These are phyloP conservation scores for Globisporangium okanoganense DNA, from an alignment of 352 stramenopile genomes.

Conservation along the genomic window DNA sequence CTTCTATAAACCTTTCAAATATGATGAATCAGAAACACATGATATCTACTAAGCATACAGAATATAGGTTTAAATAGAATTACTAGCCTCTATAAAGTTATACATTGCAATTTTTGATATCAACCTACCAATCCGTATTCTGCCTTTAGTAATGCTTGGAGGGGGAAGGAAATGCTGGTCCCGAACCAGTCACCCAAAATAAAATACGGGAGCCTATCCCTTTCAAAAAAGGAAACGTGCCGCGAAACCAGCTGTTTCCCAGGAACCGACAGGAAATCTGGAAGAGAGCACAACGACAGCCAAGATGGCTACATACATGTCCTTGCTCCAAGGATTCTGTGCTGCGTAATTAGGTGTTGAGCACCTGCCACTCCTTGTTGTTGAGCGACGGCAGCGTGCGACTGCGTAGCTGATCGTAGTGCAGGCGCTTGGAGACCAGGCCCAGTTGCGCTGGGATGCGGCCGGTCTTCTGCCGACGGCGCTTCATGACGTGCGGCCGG, in stretches of 20 bases:
- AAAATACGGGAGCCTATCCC: neutral
- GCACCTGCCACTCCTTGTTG: slow-evolving; percentile 53
- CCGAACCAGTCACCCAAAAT: neutral
- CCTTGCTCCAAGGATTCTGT: neutral
- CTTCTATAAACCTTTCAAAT: neutral
- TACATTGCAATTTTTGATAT: neutral
- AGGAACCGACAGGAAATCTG: slow-evolving; percentile 1
- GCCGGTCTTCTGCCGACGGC: slow-evolving; percentile 17
- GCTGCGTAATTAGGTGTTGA: slow-evolving; percentile 22
- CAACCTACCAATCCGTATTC: neutral
- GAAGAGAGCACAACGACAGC: neutral
- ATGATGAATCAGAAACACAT: neutral
- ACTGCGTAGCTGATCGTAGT: slow-evolving; percentile 54
- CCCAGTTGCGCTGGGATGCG: slow-evolving; percentile 38
- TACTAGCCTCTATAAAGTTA: neutral
- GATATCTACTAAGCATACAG: neutral
- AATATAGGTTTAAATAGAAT: neutral
- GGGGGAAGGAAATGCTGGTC: neutral
- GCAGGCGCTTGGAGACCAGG: slow-evolving; percentile 51
- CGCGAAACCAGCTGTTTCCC: neutral
- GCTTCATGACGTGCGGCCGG: slow-evolving; percentile 32
- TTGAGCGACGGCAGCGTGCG: slow-evolving; percentile 48
- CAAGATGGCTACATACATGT: slow-evolving; percentile 14
- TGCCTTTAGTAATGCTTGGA: neutral
- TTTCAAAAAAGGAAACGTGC: neutral